phyloP scores from a whole-genome alignment of 345 rosid genomes.

The Lepidium didymum region DNA sequence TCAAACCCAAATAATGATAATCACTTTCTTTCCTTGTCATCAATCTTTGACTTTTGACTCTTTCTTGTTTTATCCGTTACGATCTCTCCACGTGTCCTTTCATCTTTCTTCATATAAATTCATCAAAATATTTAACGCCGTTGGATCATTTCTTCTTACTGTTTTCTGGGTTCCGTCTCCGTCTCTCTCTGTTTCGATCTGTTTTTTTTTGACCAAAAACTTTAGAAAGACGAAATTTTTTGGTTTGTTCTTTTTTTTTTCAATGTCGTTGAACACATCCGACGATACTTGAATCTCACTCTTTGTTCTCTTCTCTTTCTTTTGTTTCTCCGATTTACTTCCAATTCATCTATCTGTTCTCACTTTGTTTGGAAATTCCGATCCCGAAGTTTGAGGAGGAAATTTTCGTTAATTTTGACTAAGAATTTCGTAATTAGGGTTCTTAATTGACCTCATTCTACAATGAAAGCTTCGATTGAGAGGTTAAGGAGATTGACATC shows the following conservation, averaged over 20 bases:
- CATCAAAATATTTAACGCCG: background rate
- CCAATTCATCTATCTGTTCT: background rate
- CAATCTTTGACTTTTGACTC: constrained; percentile 44
- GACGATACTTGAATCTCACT: constrained; percentile 34
- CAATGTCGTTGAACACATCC: constrained; percentile 44
- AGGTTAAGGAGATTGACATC: constrained; percentile 70
- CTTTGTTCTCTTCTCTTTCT: constrained; percentile 5
- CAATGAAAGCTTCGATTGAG: constrained; percentile 69
- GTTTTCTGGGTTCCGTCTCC: constrained; percentile 23
- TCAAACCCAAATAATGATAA: constrained; percentile 39
- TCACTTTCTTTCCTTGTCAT: constrained; percentile 39
- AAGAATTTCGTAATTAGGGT: constrained; percentile 32
- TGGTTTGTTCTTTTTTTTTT: background rate
- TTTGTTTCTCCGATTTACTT: background rate
- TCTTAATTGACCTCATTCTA: background rate
- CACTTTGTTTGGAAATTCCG: constrained; percentile 4
- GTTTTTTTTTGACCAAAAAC: constrained; percentile 31
- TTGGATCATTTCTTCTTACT: constrained; percentile 9
- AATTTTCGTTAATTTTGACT: background rate
- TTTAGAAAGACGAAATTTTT: background rate
- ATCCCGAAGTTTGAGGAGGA: background rate
- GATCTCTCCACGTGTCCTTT: constrained; percentile 23
- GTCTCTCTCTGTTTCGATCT: constrained; percentile 26
- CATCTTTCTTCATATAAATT: background rate
- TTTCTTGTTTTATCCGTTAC: background rate